Conservation (phyloP, 2,329 filamentous ascomycete genomes). For the Phaeosphaeriaceae sp. region DNA sequence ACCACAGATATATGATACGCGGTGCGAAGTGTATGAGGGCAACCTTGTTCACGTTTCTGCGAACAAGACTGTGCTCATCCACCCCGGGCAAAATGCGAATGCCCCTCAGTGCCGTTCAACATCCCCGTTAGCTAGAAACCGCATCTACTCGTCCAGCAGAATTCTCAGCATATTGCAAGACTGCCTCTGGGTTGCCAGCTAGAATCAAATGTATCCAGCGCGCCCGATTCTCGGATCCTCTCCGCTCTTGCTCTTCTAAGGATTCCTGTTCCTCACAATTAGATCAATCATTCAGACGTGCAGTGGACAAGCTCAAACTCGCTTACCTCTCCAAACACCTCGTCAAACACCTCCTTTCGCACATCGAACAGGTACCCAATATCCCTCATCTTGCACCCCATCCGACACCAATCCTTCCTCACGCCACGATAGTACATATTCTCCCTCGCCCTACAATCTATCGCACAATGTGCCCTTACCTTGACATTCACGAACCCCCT, state of each 20-base stretch:
- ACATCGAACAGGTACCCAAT: background rate
- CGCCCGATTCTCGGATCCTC: background rate
- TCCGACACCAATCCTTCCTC: background rate
- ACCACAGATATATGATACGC: too few relatives aligned
- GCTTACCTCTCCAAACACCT: background rate
- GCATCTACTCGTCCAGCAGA: too few relatives aligned
- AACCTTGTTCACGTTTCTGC: too few relatives aligned
- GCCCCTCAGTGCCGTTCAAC: too few relatives aligned
- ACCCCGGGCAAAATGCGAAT: too few relatives aligned
- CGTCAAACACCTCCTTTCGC: background rate
- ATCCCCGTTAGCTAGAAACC: too few relatives aligned
- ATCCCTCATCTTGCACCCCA: background rate
- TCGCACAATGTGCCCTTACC: background rate
- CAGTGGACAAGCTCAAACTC: background rate
- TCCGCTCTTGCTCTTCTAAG: background rate
- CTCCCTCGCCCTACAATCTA: background rate
- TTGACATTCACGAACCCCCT: background rate
- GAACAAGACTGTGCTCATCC: too few relatives aligned
- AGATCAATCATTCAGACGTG: background rate
- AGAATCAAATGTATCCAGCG: background rate
- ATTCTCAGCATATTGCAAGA: background rate
- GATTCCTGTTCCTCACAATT: background rate
- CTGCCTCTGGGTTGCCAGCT: background rate
- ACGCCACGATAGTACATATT: background rate
- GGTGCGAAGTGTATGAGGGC: too few relatives aligned